Percentiles rank a stretch among this genome's conserved stretches.
Evolutionary conservation across 371 early-diverging fungal genomes (phyloP).

Genomic region (Synchytrium microbalum): DNA sequence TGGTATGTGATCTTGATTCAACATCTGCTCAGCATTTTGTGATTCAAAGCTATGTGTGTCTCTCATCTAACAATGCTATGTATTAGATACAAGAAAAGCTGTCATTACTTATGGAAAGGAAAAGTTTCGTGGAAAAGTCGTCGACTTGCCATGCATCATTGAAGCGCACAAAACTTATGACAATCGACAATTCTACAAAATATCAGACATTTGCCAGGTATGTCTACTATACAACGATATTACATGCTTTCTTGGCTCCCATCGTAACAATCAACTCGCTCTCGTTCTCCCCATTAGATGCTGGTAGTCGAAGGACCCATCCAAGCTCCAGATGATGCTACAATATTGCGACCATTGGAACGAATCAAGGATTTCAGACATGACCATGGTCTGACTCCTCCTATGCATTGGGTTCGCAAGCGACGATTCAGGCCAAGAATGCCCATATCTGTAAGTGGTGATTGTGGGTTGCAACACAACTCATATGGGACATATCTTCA

Average conservation of each 20-base stretch:
- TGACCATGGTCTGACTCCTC: conserved; percentile 82
- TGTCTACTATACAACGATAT: conserved; percentile 11
- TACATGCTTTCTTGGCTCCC: conserved; percentile 17
- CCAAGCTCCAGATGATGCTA: not conserved
- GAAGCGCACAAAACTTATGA: conserved; percentile 95
- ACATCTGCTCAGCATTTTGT: not conserved
- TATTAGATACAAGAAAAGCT: not conserved
- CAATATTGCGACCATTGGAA: conserved; percentile 3
- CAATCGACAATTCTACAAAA: conserved; percentile 91
- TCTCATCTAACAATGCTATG: too few relatives aligned
- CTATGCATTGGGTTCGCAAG: conserved; percentile 77
- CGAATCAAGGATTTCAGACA: conserved; percentile 53
- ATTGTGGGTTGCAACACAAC: not conserved
- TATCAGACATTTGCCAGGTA: conserved; percentile 94
- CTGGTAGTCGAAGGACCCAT: conserved; percentile 1
- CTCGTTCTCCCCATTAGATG: conserved; percentile 2
- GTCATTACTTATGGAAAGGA: not conserved
- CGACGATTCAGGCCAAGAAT: conserved; percentile 83
- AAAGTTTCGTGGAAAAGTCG: conserved; percentile 46
- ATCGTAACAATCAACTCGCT: conserved; percentile 7
- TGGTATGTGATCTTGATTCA: not conserved
- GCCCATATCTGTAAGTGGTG: conserved; percentile 56
- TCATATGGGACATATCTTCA: not conserved
- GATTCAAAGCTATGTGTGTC: not conserved
- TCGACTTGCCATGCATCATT: conserved; percentile 92